Evolutionary conservation across 140 eudicot genomes (phyloP), one percentile per base, ranked within the genome.

Genomic region (Oenanthe javanica): DNA sequence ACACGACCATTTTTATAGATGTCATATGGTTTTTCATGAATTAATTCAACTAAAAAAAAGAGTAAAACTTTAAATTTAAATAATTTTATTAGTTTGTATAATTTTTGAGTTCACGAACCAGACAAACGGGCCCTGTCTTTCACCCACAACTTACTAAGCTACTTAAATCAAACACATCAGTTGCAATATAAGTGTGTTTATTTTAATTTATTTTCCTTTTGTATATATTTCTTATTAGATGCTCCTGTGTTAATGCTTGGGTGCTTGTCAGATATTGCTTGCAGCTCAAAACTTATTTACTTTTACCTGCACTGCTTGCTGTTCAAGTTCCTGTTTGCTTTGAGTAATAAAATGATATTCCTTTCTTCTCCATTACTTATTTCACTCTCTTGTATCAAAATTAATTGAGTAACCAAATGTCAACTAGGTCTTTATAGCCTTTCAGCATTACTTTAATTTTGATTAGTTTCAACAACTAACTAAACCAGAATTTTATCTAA

Each of bases 401-500:
- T 40, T 55, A 79, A 31, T 67, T 36, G 27, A 51, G 54, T 67
- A 55, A 81, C 19, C 27, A 57, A 45, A 47, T 75, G 84, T 81
- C 80, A 81, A 75, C 80, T 75, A 81, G 77, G 45, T 55, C 55
- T 25, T 57, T 75, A 4, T n/a, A 57, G 31, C 36, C 79, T 51
- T 48, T 74, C 0, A 36, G 49, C 25, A 23, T 63, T 40, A 42
- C 38, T n/a, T 57, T 79, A 59, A 48, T 43, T 74, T 49, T 40
- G 67, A 75, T 78, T 72, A 43, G 70, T 79, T 79, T 52, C 76
- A 84, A 75, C 83, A 45, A 79, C 72, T 57, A 75, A 84, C 83
- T 74, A 74, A 83, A 51, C 80, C 48, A 40, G 27, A 57, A 27
- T 9, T 64, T 38, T 74, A 74, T 43, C 76, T 21, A 74, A 81